Evolutionary conservation across 192 early-diverging fungal species (phyloP).

Genomic region (Coemansia sp.): DNA sequence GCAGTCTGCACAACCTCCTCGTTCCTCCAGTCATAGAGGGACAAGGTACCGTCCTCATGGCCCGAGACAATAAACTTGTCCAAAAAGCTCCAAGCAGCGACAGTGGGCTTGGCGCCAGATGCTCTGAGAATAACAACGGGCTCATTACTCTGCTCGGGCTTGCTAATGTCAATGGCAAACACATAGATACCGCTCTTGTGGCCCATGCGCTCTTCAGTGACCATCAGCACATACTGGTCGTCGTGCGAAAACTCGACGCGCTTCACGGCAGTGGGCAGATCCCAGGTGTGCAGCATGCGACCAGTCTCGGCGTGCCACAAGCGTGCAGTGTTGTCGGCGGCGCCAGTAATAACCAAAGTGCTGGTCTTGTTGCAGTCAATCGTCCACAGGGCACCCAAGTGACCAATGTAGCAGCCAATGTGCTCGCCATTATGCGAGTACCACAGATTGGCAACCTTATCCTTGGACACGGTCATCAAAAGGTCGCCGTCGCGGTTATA

Average conservation of each 20-base stretch:
- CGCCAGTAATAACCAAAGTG: conserved; percentile 81
- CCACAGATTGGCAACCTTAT: conserved; percentile 93
- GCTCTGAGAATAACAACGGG: conserved; percentile 73
- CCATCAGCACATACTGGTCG: conserved; percentile 81
- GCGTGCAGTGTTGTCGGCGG: conserved; percentile 89
- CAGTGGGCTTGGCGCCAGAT: conserved; percentile 81
- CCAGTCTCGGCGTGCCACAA: conserved; percentile 95
- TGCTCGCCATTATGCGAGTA: conserved; percentile 98
- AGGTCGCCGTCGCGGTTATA: conserved; percentile 99
- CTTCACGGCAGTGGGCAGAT: conserved; percentile 87
- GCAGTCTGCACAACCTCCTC: conserved; percentile 65
- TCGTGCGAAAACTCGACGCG: conserved; percentile 90
- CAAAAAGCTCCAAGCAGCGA: conserved; percentile 89
- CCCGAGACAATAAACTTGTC: conserved; percentile 94
- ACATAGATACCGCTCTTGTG: conserved; percentile 83
- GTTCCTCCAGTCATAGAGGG: conserved; percentile 86
- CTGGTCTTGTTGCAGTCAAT: conserved; percentile 87
- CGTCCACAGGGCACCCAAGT: conserved; percentile 93
- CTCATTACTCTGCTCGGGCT: conserved; percentile 70
- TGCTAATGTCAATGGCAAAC: conserved; percentile 70
- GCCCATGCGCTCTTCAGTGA: conserved; percentile 98
- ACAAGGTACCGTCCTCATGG: conserved; percentile 89
- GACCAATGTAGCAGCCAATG: conserved; percentile 90
- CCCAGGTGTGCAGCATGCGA: conserved; percentile 87
- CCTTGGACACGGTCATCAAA: conserved; percentile 93